These are phyloP conservation scores for Sinapis alba DNA, from an alignment of 441 rosid species.

Conservation along the genomic window DNA sequence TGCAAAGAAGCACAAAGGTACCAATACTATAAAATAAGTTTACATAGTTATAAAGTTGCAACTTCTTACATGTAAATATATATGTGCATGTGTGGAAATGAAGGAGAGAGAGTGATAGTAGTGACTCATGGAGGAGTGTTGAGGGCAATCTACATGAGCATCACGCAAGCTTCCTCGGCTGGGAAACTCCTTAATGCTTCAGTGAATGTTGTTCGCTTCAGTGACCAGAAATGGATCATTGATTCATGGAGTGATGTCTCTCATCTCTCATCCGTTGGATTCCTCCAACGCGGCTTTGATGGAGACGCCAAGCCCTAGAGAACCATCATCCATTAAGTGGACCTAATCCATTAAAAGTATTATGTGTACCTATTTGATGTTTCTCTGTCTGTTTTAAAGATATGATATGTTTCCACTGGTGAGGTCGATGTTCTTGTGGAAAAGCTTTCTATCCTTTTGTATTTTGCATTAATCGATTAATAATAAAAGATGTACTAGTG, in stretches of 20 bases:
- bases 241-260: conserved; percentile 41
- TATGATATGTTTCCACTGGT: background rate
- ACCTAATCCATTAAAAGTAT: background rate
- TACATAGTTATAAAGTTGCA: background rate
- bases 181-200: conserved; percentile 45
- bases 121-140: conserved; percentile 58
- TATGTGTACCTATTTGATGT: background rate
- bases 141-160: conserved; percentile 43
- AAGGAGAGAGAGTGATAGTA: conserved; percentile 46
- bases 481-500: too few species aligned
- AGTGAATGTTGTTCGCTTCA: conserved; percentile 33
- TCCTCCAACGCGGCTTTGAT: conserved; percentile 41
- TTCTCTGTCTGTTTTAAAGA: background rate
- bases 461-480: background rate
- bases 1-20: conserved; percentile 50
- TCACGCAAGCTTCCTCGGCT: conserved; percentile 38
- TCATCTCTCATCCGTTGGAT: conserved; percentile 41
- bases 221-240: conserved; percentile 27
- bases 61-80: background rate
- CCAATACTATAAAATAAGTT: background rate
- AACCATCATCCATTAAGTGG: background rate
- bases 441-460: conserved; percentile 1
- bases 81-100: conserved; percentile 21
- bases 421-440: conserved; percentile 11
- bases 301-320: conserved; percentile 40